Percentiles rank a stretch among this genome's conserved stretches.
Conservation (phyloP, 495 filamentous ascomycete genomes). For the Xylaria sp. region DNA sequence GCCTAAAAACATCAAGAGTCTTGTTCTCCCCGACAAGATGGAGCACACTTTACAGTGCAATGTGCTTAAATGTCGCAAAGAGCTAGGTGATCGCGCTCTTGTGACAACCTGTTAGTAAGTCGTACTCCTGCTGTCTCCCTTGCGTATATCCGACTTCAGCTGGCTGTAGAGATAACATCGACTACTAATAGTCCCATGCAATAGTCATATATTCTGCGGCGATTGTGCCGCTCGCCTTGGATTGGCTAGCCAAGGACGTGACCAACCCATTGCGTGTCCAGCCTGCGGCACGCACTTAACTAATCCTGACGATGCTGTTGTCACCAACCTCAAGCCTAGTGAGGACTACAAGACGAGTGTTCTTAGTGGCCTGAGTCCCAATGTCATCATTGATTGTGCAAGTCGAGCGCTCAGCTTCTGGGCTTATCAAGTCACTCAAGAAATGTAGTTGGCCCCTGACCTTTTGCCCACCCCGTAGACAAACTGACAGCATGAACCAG, state of each 20-base stretch:
- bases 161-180: too few relatives aligned
- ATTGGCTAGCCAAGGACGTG: conserved; percentile 63
- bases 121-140: neutral
- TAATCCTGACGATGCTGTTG: conserved; percentile 80
- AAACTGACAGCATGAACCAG: conserved; percentile 50
- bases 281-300: conserved; percentile 76
- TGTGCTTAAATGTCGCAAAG: conserved; percentile 75
- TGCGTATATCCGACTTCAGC: too few relatives aligned
- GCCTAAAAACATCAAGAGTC: neutral
- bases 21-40: conserved; percentile 51
- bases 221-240: conserved; percentile 74
- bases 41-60: conserved; percentile 83
- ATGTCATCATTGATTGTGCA: conserved; percentile 88
- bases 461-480: neutral
- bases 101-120: conserved; percentile 89
- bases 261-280: conserved; percentile 70
- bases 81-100: conserved; percentile 76
- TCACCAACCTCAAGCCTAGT: conserved; percentile 78
- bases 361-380: conserved; percentile 83
- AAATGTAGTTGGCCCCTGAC: conserved; percentile 66
- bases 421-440: conserved; percentile 89
- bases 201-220: conserved; percentile 86
- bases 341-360: conserved; percentile 96
- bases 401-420: conserved; percentile 85
- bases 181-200: neutral